phyloP scores from a whole-genome alignment of 192 early-diverging fungal genomes.

The Umbelopsis sp. region DNA sequence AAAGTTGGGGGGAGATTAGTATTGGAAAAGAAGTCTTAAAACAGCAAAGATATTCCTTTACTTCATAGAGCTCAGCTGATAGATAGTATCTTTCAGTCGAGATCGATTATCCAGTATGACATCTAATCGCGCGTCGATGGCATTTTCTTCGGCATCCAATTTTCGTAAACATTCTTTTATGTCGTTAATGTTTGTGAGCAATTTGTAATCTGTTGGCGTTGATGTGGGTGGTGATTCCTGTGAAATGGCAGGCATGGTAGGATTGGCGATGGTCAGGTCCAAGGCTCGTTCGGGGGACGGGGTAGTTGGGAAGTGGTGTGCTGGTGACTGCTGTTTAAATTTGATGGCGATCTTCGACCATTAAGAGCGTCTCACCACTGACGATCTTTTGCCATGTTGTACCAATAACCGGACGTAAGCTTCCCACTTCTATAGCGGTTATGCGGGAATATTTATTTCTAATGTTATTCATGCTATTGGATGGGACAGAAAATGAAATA shows the following conservation, averaged over 20 bases:
- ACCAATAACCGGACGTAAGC: constrained; percentile 2
- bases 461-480: neutral
- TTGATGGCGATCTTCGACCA: constrained; percentile 5
- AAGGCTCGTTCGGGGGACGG: neutral
- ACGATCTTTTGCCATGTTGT: constrained; percentile 16
- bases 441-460: neutral
- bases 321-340: neutral
- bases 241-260: neutral
- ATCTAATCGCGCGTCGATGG: constrained; percentile 60
- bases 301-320: neutral
- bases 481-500: neutral
- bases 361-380: neutral
- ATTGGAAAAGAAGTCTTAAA: neutral
- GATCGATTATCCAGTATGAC: constrained; percentile 48
- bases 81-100: constrained; percentile 43
- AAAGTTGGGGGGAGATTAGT: neutral
- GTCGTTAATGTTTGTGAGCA: constrained; percentile 61
- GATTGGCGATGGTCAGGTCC: neutral
- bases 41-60: constrained; percentile 40
- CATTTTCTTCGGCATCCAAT: constrained; percentile 65
- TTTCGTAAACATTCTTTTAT: constrained; percentile 60
- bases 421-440: constrained; percentile 5
- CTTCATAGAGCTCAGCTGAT: constrained; percentile 20
- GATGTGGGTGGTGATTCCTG: constrained; percentile 10
- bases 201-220: constrained; percentile 39